Base-by-base conservation (phyloP, 2,329 filamentous ascomycete genomes). In the Stachybotrys chartarum region DNA sequence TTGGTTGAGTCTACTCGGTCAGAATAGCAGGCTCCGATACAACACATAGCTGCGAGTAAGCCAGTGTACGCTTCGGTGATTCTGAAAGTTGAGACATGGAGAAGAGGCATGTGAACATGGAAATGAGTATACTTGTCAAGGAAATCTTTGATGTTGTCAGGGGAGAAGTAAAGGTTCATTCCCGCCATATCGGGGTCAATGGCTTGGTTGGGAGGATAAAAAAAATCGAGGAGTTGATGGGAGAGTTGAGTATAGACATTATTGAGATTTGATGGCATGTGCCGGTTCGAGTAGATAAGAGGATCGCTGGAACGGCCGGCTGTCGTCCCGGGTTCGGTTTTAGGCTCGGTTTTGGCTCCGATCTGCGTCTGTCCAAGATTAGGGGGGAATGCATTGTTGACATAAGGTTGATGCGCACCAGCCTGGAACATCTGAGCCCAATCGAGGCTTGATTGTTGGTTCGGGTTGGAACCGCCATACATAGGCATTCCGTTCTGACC, bases 381-480 rank as follows among this genome's bases (percentile, higher is more conserved):
- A 79, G 85, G 75, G 70, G 78, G 75, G 74, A 82, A 84, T 69
- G 80, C 78, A 70, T 76, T 76, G 74, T 78, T 81, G 77, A 82
- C 80, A 74, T 83, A 85, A 72, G 79, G 77, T 73, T 84, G 77
- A 73, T 86, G 82, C 75, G 82, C 79, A 80, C 84, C 85, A 76
- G 85, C 73, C 76, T 86, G 86, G 77, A 90, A 90, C 84, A 91
- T 88, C 70, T 87, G 82, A 67, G 86, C 81, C 87, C 87, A 91
- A 75, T 90, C 87, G 76, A 87, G 76, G 76, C 80, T 73, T 69
- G 78, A 76, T 74, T 81, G 78, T 73, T 85, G 82, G 71, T 80
- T 79, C 72, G 79, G 74, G 73, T 80, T 81, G 63, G 81, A 80
- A 68, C 76, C 77, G 67, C 76, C 78, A 70, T 84, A 84, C 76